Percentiles rank a stretch among this genome's conserved stretches.
Evolutionary conservation across 164 flowering plant genomes (phyloP).

Genomic region (Saururus chinensis): DNA sequence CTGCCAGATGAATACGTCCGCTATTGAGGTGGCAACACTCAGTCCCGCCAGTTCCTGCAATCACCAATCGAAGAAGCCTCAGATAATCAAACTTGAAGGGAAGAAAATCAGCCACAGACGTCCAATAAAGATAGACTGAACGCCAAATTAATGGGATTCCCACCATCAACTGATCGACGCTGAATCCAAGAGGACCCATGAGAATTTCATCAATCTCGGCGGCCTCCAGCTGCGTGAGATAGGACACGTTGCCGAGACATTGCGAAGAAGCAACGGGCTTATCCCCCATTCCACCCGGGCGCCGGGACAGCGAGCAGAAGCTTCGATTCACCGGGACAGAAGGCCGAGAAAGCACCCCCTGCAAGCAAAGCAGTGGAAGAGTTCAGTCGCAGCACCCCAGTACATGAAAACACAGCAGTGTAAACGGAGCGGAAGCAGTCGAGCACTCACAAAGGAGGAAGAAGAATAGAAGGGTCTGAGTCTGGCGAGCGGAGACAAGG

Average conservation of each 20-base stretch:
- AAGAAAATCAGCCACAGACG: no score
- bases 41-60: constrained; percentile 92
- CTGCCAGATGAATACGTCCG: constrained; percentile 40
- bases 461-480: no score
- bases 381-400: no score
- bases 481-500: no score
- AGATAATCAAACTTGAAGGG: neutral
- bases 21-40: constrained; percentile 78
- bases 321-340: no score
- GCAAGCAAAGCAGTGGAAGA: no score
- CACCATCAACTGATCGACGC: constrained; percentile 94
- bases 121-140: neutral
- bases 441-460: no score
- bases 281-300: constrained; percentile 59
- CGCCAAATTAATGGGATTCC: neutral
- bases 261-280: constrained; percentile 45
- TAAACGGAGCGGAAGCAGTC: no score
- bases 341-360: no score
- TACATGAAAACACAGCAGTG: no score
- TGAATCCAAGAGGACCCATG: constrained; percentile 91
- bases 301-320: constrained; percentile 27
- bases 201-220: constrained; percentile 79
- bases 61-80: neutral
- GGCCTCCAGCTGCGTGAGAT: constrained; percentile 60
- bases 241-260: constrained; percentile 32